Percentiles rank a stretch among this genome's conserved stretches.
Conservation (phyloP, 2,329 filamentous ascomycete species). For the Microdochium trichocladiopsis region DNA sequence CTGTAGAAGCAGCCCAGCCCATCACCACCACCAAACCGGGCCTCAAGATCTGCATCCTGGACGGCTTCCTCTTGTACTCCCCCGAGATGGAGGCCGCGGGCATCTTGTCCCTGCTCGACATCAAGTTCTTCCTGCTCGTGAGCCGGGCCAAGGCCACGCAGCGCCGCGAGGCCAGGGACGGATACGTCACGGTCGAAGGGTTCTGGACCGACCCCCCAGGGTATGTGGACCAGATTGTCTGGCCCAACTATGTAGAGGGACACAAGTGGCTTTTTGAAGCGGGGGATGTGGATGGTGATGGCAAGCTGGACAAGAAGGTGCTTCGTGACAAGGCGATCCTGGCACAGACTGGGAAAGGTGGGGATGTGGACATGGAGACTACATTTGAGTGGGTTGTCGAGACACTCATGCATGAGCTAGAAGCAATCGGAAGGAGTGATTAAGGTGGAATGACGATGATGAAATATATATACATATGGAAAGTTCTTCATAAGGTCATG, state of each 20-base stretch:
- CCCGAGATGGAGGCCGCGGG: conserved; percentile 37
- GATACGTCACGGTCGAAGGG: conserved; percentile 77
- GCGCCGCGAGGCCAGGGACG: conserved; percentile 60
- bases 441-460: neutral
- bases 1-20: too few relatives aligned
- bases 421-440: conserved; percentile 9
- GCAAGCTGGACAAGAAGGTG: conserved; percentile 35
- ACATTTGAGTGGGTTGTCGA: conserved; percentile 65
- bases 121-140: conserved; percentile 73
- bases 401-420: conserved; percentile 43
- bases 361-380: conserved; percentile 52
- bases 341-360: conserved; percentile 36
- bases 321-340: conserved; percentile 35
- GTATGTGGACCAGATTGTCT: conserved; percentile 91
- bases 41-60: conserved; percentile 63
- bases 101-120: conserved; percentile 56
- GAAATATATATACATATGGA: neutral
- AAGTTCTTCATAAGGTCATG: neutral
- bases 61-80: conserved; percentile 83
- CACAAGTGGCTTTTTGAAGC: conserved; percentile 74
- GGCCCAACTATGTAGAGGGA: conserved; percentile 84
- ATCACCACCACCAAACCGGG: conserved; percentile 14
- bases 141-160: conserved; percentile 56
- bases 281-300: conserved; percentile 56
- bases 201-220: conserved; percentile 95